Conservation (phyloP, 441 rosid genomes). For the Euphorbia neoarborescens region DNA sequence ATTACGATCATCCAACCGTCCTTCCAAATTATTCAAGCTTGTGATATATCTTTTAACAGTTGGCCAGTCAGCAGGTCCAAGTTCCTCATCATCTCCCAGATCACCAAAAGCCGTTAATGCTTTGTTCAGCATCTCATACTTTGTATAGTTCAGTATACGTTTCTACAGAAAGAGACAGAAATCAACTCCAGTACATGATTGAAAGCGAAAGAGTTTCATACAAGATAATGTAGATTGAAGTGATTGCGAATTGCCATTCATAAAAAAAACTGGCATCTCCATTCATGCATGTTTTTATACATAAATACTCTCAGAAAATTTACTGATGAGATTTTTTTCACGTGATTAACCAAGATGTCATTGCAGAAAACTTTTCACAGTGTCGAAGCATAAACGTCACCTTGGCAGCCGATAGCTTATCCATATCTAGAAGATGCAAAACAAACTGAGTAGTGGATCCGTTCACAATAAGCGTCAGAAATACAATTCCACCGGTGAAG, state of each 20-base stretch:
- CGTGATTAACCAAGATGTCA: neutral
- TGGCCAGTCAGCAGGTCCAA: slow-evolving; percentile 88
- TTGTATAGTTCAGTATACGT: slow-evolving; percentile 70
- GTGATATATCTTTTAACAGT: slow-evolving; percentile 58
- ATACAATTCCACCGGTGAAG: slow-evolving; percentile 91
- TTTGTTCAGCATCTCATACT: slow-evolving; percentile 73
- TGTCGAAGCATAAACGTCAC: slow-evolving; percentile 31
- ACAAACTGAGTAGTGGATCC: slow-evolving; percentile 84
- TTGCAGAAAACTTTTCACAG: neutral
- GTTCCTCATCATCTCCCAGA: slow-evolving; percentile 93
- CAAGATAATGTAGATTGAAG: neutral
- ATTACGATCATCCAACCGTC: slow-evolving; percentile 36
- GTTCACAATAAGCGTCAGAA: slow-evolving; percentile 75
- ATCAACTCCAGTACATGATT: neutral
- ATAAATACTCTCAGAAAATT: neutral
- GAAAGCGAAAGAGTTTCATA: neutral
- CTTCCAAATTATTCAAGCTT: slow-evolving; percentile 54
- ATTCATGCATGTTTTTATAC: neutral
- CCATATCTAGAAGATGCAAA: slow-evolving; percentile 62
- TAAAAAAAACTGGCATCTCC: neutral
- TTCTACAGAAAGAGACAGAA: slow-evolving; percentile 34
- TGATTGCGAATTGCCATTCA: neutral
- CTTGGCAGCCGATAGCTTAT: slow-evolving; percentile 60
- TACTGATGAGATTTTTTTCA: neutral
- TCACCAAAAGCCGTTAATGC: slow-evolving; percentile 75